phyloP scores from a whole-genome alignment of 2,329 filamentous ascomycete species.

The Calonectria crousiana region DNA sequence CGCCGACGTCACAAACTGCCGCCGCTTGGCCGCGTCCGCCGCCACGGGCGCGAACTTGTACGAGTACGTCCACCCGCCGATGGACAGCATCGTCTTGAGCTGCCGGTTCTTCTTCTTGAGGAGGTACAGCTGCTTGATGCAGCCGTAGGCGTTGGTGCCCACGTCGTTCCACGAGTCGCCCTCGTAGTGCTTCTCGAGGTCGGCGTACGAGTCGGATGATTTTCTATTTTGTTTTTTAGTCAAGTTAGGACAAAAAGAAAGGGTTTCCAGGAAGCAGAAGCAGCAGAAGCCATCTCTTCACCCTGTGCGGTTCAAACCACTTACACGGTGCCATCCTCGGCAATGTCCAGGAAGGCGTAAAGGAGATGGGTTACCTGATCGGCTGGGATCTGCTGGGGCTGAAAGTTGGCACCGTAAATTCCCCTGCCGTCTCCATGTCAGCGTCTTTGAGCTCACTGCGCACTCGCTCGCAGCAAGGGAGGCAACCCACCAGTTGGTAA shows the following conservation, averaged over 20 bases:
- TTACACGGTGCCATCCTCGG: slow-evolving; percentile 60
- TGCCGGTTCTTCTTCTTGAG: slow-evolving; percentile 82
- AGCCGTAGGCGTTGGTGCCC: slow-evolving; percentile 79
- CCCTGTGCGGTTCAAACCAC: slow-evolving; percentile 30
- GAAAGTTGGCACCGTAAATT: slow-evolving; percentile 80
- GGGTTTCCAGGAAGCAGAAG: too few species aligned
- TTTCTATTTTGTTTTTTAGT: slow-evolving; percentile 33
- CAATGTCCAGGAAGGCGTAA: slow-evolving; percentile 67
- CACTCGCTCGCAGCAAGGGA: too few species aligned
- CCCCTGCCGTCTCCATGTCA: slow-evolving; percentile 53
- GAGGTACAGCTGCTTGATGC: slow-evolving; percentile 80
- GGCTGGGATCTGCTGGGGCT: slow-evolving; percentile 76
- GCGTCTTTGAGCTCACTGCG: too few species aligned
- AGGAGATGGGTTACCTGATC: slow-evolving; percentile 80
- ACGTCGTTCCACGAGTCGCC: slow-evolving; percentile 70
- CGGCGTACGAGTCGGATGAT: slow-evolving; percentile 51
- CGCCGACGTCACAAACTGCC: slow-evolving; percentile 75
- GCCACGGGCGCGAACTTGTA: slow-evolving; percentile 62
- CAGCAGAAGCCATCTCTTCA: too few species aligned
- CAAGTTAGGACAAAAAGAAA: neutral
- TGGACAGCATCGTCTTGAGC: slow-evolving; percentile 82
- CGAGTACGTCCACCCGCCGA: slow-evolving; percentile 86
- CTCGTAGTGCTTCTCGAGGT: slow-evolving; percentile 76
- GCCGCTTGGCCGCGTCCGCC: slow-evolving; percentile 70
- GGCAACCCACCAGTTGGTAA: slow-evolving; percentile 64